Evolutionary conservation across 129 eudicot species (phyloP).

Genomic region (Silybum marianum): DNA sequence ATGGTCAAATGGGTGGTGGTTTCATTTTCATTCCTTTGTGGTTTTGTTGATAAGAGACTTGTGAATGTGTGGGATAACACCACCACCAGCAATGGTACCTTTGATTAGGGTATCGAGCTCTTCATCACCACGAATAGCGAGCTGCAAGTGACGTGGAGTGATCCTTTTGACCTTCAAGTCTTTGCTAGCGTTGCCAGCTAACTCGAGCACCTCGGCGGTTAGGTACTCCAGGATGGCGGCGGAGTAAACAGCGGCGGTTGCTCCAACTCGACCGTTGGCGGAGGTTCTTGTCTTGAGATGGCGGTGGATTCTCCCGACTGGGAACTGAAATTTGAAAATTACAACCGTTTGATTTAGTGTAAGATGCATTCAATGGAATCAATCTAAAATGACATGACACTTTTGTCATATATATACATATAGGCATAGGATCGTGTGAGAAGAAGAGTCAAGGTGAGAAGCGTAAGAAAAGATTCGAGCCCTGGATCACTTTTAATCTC

Average conservation of each 20-base stretch:
- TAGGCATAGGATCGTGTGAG: too few species aligned
- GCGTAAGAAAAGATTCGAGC: too few species aligned
- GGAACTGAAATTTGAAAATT: conserved; percentile 40
- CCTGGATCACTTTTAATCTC: too few species aligned
- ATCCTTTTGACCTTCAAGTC: conserved; percentile 77
- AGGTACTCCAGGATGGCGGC: conserved; percentile 76
- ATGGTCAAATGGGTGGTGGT: not conserved
- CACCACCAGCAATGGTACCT: conserved; percentile 85
- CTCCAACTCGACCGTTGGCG: conserved; percentile 70
- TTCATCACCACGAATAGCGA: conserved; percentile 75
- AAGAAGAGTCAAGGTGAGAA: too few species aligned
- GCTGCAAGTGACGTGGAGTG: conserved; percentile 75
- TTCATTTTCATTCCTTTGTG: conserved; percentile 47
- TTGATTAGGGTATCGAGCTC: conserved; percentile 77
- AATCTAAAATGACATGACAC: not conserved
- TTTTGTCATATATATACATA: too few species aligned
- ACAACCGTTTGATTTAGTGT: not conserved
- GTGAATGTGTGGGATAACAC: conserved; percentile 82
- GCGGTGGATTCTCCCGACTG: conserved; percentile 71
- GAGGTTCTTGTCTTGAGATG: conserved; percentile 61
- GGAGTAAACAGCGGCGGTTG: conserved; percentile 76
- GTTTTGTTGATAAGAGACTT: conserved; percentile 77
- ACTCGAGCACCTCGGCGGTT: conserved; percentile 71
- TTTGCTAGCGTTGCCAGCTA: conserved; percentile 70
- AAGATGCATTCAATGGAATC: too few species aligned